phyloP scores from a whole-genome alignment of 305 asterid genomes.

The Andrographis paniculata region DNA sequence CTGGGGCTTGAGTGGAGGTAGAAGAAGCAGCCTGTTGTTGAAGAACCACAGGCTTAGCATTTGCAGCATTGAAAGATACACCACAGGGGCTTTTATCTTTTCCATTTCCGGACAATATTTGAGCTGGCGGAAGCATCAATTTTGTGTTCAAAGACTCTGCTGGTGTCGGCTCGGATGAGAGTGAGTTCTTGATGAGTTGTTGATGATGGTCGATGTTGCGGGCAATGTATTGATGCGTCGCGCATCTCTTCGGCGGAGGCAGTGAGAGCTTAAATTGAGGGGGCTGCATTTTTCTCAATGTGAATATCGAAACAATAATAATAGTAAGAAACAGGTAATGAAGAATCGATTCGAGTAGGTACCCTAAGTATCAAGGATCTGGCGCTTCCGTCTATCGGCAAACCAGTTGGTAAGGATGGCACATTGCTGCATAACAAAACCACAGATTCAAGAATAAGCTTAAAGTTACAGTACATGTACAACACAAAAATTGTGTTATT shows the following conservation, averaged over 20 bases:
- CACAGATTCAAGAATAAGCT: slow-evolving; percentile 17
- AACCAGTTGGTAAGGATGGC: slow-evolving; percentile 23
- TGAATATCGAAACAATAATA: slow-evolving; percentile 2
- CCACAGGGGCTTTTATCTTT: slow-evolving; percentile 31
- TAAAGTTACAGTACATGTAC: too few relatives aligned
- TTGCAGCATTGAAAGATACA: slow-evolving; percentile 16
- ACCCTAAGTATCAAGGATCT: slow-evolving; percentile 28
- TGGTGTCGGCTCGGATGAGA: slow-evolving; percentile 25
- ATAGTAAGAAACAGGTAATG: slow-evolving; percentile 2
- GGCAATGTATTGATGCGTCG: slow-evolving; percentile 46
- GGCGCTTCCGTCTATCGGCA: slow-evolving; percentile 29
- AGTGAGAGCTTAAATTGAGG: slow-evolving; percentile 32
- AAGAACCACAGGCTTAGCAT: slow-evolving; percentile 25
- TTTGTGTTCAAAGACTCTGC: slow-evolving; percentile 23
- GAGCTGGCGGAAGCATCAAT: slow-evolving; percentile 7
- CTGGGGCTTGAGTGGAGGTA: slow-evolving; percentile 31
- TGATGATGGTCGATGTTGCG: slow-evolving; percentile 36
- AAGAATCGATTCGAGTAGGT: neutral
- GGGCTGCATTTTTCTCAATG: slow-evolving; percentile 26
- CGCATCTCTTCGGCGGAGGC: slow-evolving; percentile 42
- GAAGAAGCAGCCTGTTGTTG: too few relatives aligned
- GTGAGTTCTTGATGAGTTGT: slow-evolving; percentile 29
- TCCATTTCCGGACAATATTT: slow-evolving; percentile 4
- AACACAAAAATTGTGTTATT: slow-evolving; percentile 7
- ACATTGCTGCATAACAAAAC: slow-evolving; percentile 26